A percentile compares a stretch with the other conserved stretches of the same genome.
These are phyloP conservation scores for Ambrosiella beaveri DNA, from an alignment of 2,329 filamentous ascomycete species.

Conservation along the genomic window DNA sequence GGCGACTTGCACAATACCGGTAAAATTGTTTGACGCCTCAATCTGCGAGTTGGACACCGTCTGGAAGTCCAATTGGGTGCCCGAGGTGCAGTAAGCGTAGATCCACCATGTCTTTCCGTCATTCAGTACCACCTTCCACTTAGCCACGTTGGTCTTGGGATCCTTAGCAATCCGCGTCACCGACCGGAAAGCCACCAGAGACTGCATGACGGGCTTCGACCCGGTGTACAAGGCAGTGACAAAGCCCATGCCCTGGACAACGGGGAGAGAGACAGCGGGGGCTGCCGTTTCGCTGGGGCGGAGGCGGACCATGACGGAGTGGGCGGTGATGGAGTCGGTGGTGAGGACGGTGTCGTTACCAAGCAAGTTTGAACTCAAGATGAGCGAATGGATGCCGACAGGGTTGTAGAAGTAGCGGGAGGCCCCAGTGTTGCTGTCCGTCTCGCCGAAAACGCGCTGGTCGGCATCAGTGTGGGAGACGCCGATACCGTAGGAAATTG, in stretches of 20 bases:
- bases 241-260: conserved; percentile 82
- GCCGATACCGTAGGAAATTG: conserved; percentile 39
- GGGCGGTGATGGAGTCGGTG: conserved; percentile 36
- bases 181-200: conserved; percentile 54
- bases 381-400: conserved; percentile 62
- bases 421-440: conserved; percentile 37
- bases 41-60: conserved; percentile 49
- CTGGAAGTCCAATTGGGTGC: conserved; percentile 46
- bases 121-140: conserved; percentile 57
- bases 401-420: conserved; percentile 64
- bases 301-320: conserved; percentile 51
- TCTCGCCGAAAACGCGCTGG: conserved; percentile 50
- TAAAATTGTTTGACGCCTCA: conserved; percentile 49
- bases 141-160: conserved; percentile 48
- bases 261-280: conserved; percentile 54
- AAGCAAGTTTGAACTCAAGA: conserved; percentile 64
- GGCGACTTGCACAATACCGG: conserved; percentile 64
- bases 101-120: conserved; percentile 64
- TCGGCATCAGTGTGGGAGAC: conserved; percentile 55
- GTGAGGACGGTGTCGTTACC: conserved; percentile 39
- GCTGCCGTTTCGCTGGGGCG: conserved; percentile 32
- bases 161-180: conserved; percentile 41
- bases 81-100: conserved; percentile 49
- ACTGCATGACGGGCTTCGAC: conserved; percentile 55
- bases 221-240: conserved; percentile 62